These are phyloP conservation scores for Claviceps sp. DNA, from an alignment of 2,329 filamentous ascomycete genomes.

Conservation along the genomic window DNA sequence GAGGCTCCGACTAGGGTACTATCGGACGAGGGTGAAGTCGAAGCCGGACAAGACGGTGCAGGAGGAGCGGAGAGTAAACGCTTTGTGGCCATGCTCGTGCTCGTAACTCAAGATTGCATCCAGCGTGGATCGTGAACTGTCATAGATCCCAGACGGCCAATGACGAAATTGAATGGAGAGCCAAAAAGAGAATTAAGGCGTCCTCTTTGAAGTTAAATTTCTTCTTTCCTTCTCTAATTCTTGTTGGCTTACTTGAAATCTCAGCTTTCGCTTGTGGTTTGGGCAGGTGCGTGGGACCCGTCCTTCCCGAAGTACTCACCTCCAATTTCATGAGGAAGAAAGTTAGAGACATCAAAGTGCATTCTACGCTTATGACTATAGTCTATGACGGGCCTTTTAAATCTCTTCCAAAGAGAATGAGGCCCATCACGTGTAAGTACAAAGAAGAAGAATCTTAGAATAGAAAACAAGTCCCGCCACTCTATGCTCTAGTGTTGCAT, in stretches of 20 bases:
- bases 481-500: background rate
- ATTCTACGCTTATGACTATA: background rate
- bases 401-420: background rate
- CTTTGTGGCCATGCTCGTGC: constrained; percentile 2
- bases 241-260: background rate
- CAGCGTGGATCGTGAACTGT: background rate
- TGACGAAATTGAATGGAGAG: background rate
- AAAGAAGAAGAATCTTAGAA: background rate
- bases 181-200: background rate
- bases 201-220: background rate
- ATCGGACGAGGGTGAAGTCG: background rate
- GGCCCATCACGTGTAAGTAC: background rate
- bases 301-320: background rate
- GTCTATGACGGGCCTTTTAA: background rate
- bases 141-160: background rate
- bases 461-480: background rate
- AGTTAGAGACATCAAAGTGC: background rate
- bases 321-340: background rate
- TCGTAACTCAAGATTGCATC: background rate
- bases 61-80: constrained; percentile 5
- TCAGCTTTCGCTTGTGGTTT: background rate
- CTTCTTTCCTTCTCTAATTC: background rate
- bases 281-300: background rate
- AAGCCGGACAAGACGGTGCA: background rate
- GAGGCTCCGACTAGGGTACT: background rate